Conservation (phyloP, 2,329 filamentous ascomycete genomes). For the Colletotrichum orchidophilum region DNA sequence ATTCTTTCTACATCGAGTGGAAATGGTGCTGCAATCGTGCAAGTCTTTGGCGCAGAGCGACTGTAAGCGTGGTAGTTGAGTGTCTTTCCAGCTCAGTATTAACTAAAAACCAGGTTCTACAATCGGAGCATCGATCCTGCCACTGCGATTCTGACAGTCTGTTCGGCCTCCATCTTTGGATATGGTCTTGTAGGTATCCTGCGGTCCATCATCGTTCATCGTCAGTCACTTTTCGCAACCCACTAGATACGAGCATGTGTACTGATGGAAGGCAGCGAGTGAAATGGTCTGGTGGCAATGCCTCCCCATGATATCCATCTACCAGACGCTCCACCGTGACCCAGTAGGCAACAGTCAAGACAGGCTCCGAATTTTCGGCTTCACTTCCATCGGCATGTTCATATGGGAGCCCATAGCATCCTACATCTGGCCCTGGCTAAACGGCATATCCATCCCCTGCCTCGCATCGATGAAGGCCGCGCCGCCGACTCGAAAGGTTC, state of each 20-base stretch:
- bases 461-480: conserved; percentile 42
- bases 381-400: conserved; percentile 32
- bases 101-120: conserved; percentile 10
- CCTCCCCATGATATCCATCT: conserved; percentile 31
- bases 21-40: conserved; percentile 28
- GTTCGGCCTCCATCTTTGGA: conserved; percentile 25
- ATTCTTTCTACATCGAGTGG: conserved; percentile 29
- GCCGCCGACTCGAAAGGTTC: conserved; percentile 42
- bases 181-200: conserved; percentile 25
- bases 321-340: conserved; percentile 30
- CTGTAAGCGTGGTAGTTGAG: neutral
- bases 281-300: conserved; percentile 34
- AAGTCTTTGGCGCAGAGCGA: conserved; percentile 28
- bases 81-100: neutral
- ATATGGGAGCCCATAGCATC: conserved; percentile 31
- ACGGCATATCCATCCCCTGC: conserved; percentile 49
- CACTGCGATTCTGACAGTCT: conserved; percentile 27
- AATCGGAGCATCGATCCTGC: conserved; percentile 26
- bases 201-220: conserved; percentile 26
- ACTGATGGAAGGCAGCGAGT: conserved; percentile 1
- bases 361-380: conserved; percentile 20
- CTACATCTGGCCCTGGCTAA: conserved; percentile 30
- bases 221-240: neutral
- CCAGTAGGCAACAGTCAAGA: conserved; percentile 18
- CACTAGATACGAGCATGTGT: neutral